Evolutionary conservation across 768 basidiomycete species (phyloP).

Genomic region (Baorangia bicolor): DNA sequence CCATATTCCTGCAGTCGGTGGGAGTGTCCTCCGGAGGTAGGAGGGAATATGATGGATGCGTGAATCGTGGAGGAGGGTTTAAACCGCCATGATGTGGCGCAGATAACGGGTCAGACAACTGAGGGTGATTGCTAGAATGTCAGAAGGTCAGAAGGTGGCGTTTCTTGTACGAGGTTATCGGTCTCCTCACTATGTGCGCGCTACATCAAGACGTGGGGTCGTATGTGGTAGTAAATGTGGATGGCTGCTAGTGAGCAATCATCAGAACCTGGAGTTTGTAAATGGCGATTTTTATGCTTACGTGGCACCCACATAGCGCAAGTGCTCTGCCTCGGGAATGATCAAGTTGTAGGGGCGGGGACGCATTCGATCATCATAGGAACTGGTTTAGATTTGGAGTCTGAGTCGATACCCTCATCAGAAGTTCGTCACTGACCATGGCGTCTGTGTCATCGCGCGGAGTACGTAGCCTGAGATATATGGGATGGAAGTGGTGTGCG

Average conservation of each 20-base stretch:
- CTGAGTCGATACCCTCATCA: background rate
- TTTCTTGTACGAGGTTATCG: background rate
- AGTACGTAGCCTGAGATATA: background rate
- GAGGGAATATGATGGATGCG: background rate
- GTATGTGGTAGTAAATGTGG: background rate
- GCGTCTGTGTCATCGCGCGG: slow-evolving; percentile 10
- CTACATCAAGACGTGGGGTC: background rate
- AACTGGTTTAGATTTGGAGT: slow-evolving; percentile 1
- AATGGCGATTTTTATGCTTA: slow-evolving; percentile 3
- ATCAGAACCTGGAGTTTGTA: slow-evolving; percentile 4
- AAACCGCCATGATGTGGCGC: background rate
- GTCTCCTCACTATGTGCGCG: slow-evolving; percentile 10
- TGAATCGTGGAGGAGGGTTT: background rate
- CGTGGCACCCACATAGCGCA: background rate
- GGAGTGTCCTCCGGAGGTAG: background rate
- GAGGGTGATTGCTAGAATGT: slow-evolving; percentile 3
- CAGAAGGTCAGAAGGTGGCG: background rate
- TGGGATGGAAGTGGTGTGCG: background rate
- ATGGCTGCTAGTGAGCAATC: background rate
- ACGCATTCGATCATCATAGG: slow-evolving; percentile 5
- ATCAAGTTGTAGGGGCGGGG: background rate
- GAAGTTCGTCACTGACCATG: slow-evolving; percentile 6
- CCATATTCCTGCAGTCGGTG: background rate
- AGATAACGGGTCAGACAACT: background rate
- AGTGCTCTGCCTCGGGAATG: background rate